phyloP scores from a whole-genome alignment of 805 yeast species.

The Nakazawaea sp. region DNA sequence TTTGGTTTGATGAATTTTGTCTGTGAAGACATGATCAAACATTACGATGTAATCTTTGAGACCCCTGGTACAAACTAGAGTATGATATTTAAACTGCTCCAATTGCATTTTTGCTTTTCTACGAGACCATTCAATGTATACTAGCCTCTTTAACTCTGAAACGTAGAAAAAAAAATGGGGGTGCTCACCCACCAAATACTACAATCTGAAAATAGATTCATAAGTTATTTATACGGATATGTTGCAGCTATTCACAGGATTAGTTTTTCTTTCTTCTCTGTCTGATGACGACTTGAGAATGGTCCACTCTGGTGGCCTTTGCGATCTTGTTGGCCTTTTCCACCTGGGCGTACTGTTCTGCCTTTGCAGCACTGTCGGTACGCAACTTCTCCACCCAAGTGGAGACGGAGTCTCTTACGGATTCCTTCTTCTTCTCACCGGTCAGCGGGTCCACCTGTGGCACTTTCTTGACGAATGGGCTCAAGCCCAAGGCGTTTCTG shows the following conservation, averaged over 20 bases:
- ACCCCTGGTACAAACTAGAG: no score
- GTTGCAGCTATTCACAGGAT: no score
- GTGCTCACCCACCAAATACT: no score
- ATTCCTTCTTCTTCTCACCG: conserved; percentile 13
- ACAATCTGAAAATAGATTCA: no score
- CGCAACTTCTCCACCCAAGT: conserved; percentile 25
- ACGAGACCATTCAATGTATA: no score
- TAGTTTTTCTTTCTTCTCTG: no score
- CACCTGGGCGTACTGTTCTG: conserved; percentile 19
- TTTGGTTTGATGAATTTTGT: conserved; percentile 51
- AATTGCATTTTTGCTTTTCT: no score
- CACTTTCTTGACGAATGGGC: conserved; percentile 38
- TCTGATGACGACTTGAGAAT: conserved; percentile 5
- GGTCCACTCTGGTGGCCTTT: neutral
- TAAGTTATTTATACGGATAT: no score
- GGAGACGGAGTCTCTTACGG: conserved; percentile 23
- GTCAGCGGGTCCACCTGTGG: conserved; percentile 24
- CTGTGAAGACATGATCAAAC: conserved; percentile 41
- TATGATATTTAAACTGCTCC: no score
- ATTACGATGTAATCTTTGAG: conserved; percentile 32
- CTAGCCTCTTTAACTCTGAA: no score
- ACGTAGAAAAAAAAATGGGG: no score
- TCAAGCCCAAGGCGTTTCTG: conserved; percentile 42
- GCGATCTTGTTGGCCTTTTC: conserved; percentile 17
- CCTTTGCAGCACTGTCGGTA: conserved; percentile 19